These are phyloP conservation scores for Scutellaria baicalensis DNA, from an alignment of 257 asterid species.

Conservation along the genomic window DNA sequence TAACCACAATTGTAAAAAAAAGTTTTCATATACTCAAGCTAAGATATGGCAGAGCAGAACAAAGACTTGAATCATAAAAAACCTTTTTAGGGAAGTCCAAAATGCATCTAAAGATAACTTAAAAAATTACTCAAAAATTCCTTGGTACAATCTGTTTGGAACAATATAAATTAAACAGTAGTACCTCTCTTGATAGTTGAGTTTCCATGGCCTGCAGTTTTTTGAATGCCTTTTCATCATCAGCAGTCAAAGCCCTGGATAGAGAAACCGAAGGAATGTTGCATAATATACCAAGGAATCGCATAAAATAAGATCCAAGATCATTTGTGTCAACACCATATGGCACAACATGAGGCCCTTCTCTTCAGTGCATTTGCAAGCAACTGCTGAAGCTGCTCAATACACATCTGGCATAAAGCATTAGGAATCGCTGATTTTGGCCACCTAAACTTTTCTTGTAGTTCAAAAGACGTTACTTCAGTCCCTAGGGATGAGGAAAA, in stretches of 20 bases:
- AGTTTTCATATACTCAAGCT: neutral
- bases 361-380: conserved; percentile 80
- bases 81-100: neutral
- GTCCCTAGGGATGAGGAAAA: conserved; percentile 90
- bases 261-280: conserved; percentile 94
- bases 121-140: too few relatives aligned
- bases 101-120: neutral
- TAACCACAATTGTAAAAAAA: conserved; percentile 14
- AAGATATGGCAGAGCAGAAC: neutral
- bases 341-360: conserved; percentile 44
- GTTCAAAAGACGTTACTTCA: conserved; percentile 93
- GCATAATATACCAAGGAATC: conserved; percentile 56
- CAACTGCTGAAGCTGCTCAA: conserved; percentile 84
- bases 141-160: neutral
- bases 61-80: neutral
- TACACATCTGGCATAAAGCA: conserved; percentile 73
- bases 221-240: conserved; percentile 74
- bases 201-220: conserved; percentile 70
- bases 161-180: conserved; percentile 2
- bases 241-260: conserved; percentile 55
- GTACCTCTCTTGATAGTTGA: conserved; percentile 74
- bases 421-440: conserved; percentile 70
- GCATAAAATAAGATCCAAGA: conserved; percentile 85
- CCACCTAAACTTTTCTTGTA: conserved; percentile 87
- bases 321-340: conserved; percentile 65